Evolutionary conservation across 1,139 yeast genomes (phyloP), one percentile per base, ranked within the genome.

Genomic region (Debaryomyces coudertii): DNA sequence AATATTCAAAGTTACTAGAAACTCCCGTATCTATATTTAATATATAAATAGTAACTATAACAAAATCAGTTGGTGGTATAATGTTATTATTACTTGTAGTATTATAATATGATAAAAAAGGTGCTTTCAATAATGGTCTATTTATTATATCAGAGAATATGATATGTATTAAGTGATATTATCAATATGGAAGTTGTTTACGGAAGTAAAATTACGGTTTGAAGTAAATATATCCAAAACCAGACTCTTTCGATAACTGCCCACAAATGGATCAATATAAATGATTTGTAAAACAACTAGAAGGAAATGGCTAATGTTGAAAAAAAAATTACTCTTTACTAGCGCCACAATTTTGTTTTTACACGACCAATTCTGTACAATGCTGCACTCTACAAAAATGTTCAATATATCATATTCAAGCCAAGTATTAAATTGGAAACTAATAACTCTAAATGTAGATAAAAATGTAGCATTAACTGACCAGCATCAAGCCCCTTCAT

Each of bases 401-500:
- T 20, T 20, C 5, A 4, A 11, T 25, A 5, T 8, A n/a, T 9
- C 12, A 25, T 25, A 11, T 8, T 25, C n/a, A 14, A 29, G 14
- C 9, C 6, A 28, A 29, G 15, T 29, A 29, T 15, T 29, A 15
- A 14, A 14, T 14, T 11, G 16, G 9, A 29, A 29, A 29, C 18
- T 29, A 29, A 29, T 15, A 29, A 29, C 33, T 16, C 18, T 18
- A 33, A 14, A 18, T 33, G 36, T 33, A 33, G 24, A 33, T 33
- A 11, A 18, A 33, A 18, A 18, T 15, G 7, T 14, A 11, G 9
- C 18, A n/a, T 18, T 20, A n/a, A 11, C 18, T 5, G 5, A 20
- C 7, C 18, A 11, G 4, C 18, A 7, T 8, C 16, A 33, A 7
- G 16, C 3, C 7, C 9, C 11, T 8, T 36, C 61, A 73, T 46